These are phyloP conservation scores for Rubia peregrina DNA, from an alignment of 305 asterid species.

Conservation along the genomic window DNA sequence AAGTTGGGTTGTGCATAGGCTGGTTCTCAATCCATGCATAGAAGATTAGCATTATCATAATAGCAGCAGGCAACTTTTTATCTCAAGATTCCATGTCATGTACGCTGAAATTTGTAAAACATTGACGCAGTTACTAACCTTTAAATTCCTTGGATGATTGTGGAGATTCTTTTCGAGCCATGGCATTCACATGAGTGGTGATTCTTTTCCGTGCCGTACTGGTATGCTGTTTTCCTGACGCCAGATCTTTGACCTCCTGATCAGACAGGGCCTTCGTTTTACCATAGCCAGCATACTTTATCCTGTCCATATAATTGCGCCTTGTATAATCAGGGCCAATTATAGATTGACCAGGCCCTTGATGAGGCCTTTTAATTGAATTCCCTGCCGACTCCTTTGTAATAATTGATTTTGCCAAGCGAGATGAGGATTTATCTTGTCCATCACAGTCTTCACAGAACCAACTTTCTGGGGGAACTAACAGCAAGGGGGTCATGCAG, in stretches of 20 bases:
- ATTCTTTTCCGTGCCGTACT: background rate
- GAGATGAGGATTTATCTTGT: background rate
- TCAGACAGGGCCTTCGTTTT: slow-evolving; percentile 14
- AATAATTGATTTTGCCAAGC: too few relatives aligned
- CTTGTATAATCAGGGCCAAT: background rate
- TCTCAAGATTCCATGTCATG: background rate
- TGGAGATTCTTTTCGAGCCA: background rate
- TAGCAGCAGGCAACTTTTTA: background rate
- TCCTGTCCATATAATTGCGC: background rate
- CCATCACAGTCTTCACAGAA: background rate
- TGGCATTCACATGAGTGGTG: slow-evolving; percentile 1
- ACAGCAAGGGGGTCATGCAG: slow-evolving; percentile 3
- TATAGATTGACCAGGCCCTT: background rate
- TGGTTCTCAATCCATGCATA: background rate
- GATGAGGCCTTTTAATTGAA: background rate
- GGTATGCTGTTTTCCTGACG: background rate
- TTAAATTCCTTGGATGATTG: background rate
- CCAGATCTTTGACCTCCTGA: slow-evolving; percentile 9
- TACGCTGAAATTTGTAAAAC: background rate
- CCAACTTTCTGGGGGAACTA: background rate
- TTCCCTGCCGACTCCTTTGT: background rate
- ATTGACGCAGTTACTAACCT: slow-evolving; percentile 10
- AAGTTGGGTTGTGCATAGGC: too few relatives aligned
- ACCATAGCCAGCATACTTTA: slow-evolving; percentile 8
- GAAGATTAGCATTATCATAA: background rate